These are phyloP conservation scores for Lunularia cruciata DNA, from an alignment of 225 moss, liverwort and hornwort species.

Conservation along the genomic window DNA sequence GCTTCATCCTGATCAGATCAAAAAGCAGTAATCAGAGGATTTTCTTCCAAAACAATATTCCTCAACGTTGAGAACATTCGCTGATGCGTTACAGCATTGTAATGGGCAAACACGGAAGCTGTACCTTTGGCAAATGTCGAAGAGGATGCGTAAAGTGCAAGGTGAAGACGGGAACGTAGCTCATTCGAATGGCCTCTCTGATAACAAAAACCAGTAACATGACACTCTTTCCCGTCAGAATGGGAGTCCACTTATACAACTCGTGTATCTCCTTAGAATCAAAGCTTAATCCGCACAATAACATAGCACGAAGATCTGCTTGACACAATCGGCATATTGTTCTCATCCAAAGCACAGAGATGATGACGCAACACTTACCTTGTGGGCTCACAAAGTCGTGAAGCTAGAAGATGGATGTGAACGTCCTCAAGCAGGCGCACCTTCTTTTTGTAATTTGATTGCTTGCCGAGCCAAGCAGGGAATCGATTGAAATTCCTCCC, in stretches of 20 bases:
- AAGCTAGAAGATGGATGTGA: slow-evolving; percentile 90
- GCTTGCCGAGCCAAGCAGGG: slow-evolving; percentile 94
- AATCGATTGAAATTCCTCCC: slow-evolving; percentile 93
- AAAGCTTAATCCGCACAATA: too few species aligned
- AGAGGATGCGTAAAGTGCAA: slow-evolving; percentile 72
- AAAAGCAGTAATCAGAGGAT: neutral
- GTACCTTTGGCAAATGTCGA: slow-evolving; percentile 75
- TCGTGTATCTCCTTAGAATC: too few species aligned
- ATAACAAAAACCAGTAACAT: neutral
- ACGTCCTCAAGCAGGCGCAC: slow-evolving; percentile 89
- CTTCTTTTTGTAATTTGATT: slow-evolving; percentile 86
- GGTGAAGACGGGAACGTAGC: slow-evolving; percentile 77
- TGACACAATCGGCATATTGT: too few species aligned
- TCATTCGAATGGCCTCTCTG: slow-evolving; percentile 86
- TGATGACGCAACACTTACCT: slow-evolving; percentile 51
- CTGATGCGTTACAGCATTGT: too few species aligned
- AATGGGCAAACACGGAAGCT: too few species aligned
- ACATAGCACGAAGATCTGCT: too few species aligned
- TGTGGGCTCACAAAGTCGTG: slow-evolving; percentile 90
- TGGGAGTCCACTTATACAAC: too few species aligned
- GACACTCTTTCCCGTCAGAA: too few species aligned
- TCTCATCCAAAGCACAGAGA: too few species aligned
- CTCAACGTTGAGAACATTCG: neutral
- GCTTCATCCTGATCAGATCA: slow-evolving; percentile 71
- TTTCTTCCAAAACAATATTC: neutral